Conservation (phyloP, 768 basidiomycete genomes). For the Suillus bovinus region DNA sequence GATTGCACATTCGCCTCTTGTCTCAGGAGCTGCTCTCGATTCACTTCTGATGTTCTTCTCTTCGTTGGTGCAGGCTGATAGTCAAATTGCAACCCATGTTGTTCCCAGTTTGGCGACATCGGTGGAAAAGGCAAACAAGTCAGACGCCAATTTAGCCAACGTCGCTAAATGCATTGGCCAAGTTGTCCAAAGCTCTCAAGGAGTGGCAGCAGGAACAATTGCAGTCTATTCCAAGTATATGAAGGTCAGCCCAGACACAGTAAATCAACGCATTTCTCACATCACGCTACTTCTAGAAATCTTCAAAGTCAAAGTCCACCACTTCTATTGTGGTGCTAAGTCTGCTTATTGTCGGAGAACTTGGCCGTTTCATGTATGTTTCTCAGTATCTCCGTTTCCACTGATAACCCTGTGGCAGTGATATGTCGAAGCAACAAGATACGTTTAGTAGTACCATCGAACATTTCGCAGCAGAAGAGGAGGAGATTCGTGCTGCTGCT, state of each 20-base stretch:
- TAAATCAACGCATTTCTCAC: not conserved
- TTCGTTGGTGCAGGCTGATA: conserved; percentile 80
- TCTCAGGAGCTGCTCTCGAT: conserved; percentile 78
- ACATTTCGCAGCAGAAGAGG: conserved; percentile 74
- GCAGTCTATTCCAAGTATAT: conserved; percentile 82
- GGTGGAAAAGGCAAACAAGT: conserved; percentile 63
- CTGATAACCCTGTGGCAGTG: conserved; percentile 46
- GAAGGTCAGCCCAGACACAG: conserved; percentile 48
- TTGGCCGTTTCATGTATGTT: conserved; percentile 83
- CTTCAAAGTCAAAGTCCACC: conserved; percentile 68
- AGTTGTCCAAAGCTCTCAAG: conserved; percentile 70
- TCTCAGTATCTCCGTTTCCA: conserved; percentile 5
- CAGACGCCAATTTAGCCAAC: conserved; percentile 59
- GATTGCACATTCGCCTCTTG: conserved; percentile 76
- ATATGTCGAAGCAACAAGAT: conserved; percentile 81
- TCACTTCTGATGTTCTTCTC: conserved; percentile 81
- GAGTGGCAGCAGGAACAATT: conserved; percentile 79
- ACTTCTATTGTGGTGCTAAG: conserved; percentile 75
- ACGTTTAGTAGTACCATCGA: conserved; percentile 75
- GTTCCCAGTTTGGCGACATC: conserved; percentile 72
- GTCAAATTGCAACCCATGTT: conserved; percentile 78
- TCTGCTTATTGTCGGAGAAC: conserved; percentile 87
- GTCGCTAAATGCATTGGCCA: conserved; percentile 86
- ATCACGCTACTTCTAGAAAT: conserved; percentile 35
- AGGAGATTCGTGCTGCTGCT: conserved; percentile 87